These are phyloP conservation scores for Chaetomium sp. DNA, from an alignment of 2,329 filamentous ascomycete species.

Conservation along the genomic window DNA sequence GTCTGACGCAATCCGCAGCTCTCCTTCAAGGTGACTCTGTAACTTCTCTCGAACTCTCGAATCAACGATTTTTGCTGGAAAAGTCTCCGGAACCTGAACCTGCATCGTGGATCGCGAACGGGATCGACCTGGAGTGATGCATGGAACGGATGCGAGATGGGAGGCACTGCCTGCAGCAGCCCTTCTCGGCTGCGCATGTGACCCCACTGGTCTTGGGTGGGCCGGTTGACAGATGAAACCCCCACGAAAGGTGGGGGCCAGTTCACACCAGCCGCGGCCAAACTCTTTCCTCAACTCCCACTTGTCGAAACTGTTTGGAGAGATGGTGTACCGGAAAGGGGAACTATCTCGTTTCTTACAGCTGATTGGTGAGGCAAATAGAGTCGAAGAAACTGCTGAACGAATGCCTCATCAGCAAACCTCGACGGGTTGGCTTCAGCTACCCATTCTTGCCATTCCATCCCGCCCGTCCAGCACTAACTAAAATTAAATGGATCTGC, in stretches of 20 bases:
- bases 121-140: not conserved
- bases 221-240: constrained; percentile 8
- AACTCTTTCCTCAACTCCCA: not conserved
- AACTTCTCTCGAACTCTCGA: too few species aligned
- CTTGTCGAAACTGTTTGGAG: not conserved
- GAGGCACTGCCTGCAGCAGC: not conserved
- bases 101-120: too few species aligned
- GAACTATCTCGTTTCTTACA: not conserved
- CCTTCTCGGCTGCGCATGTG: constrained; percentile 1
- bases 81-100: too few species aligned
- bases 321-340: not conserved
- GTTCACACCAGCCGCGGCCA: not conserved
- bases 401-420: too few species aligned
- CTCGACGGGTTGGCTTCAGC: too few species aligned
- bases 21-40: too few species aligned
- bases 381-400: too few species aligned
- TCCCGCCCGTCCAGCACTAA: too few species aligned
- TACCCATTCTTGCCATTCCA: too few species aligned
- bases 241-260: constrained; percentile 8
- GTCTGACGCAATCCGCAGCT: too few species aligned
- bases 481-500: not conserved
- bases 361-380: not conserved
- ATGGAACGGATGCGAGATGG: constrained; percentile 2
- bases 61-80: too few species aligned
- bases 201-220: not conserved